Evolutionary conservation across 805 yeast genomes (phyloP).

Genomic region (Clavispora carvajalis): DNA sequence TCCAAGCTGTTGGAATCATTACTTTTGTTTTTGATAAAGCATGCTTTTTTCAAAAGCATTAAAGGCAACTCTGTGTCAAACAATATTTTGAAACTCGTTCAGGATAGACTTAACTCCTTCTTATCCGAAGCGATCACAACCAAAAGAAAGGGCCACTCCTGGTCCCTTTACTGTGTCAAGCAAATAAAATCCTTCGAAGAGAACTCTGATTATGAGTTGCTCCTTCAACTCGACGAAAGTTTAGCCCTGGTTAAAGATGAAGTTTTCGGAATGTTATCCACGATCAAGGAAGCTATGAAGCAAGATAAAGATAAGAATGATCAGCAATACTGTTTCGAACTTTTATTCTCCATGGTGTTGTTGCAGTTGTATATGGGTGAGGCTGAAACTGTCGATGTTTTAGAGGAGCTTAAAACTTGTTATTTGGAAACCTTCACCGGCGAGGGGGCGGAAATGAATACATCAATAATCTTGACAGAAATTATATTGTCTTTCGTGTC

Average conservation of each 20-base stretch:
- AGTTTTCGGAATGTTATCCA: conserved; percentile 42
- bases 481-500: conserved; percentile 42
- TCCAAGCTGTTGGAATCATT: conserved; percentile 29
- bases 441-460: conserved; percentile 21
- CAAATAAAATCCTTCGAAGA: conserved; percentile 25
- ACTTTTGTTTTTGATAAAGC: conserved; percentile 33
- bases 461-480: conserved; percentile 36
- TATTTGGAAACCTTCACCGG: conserved; percentile 41
- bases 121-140: conserved; percentile 51
- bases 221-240: conserved; percentile 54
- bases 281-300: conserved; percentile 20
- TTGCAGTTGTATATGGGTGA: conserved; percentile 75
- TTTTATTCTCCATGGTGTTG: conserved; percentile 69
- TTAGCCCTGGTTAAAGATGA: conserved; percentile 43
- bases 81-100: conserved; percentile 40
- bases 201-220: conserved; percentile 14
- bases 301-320: conserved; percentile 20
- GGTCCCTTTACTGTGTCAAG: conserved; percentile 55
- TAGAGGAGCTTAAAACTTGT: conserved; percentile 66
- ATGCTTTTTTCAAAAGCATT: conserved; percentile 35
- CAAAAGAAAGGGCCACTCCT: conserved; percentile 44
- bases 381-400: conserved; percentile 66
- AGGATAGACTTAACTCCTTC: conserved; percentile 64
- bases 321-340: conserved; percentile 62
- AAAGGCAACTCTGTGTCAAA: conserved; percentile 19